phyloP scores from a whole-genome alignment of 2,329 filamentous ascomycete species.

The Colletotrichum gigasporum region DNA sequence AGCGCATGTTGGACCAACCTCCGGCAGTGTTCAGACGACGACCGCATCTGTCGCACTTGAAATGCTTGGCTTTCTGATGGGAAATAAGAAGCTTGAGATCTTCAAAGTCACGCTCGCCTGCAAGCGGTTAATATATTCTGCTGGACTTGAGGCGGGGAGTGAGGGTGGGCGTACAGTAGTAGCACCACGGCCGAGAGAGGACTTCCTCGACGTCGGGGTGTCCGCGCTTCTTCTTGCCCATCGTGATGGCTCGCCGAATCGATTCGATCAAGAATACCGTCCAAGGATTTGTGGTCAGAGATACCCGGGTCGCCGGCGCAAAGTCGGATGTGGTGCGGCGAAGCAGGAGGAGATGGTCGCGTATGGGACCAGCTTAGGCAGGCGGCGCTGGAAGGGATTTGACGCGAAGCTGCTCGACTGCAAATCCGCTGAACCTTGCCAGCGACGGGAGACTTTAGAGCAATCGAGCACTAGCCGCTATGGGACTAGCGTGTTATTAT shows the following conservation, averaged over 20 bases:
- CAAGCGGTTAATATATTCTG: slow-evolving; percentile 34
- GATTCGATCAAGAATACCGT: no score
- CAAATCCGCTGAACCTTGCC: slow-evolving; percentile 17
- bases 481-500: neutral
- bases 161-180: slow-evolving; percentile 76
- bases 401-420: slow-evolving; percentile 23
- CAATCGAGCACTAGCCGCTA: slow-evolving; percentile 12
- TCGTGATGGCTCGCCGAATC: slow-evolving; percentile 47
- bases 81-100: slow-evolving; percentile 96
- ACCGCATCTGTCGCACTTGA: slow-evolving; percentile 93
- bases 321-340: slow-evolving; percentile 13
- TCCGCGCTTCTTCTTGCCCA: slow-evolving; percentile 92
- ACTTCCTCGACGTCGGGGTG: slow-evolving; percentile 90
- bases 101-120: slow-evolving; percentile 94
- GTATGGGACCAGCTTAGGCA: neutral
- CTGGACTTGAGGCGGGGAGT: neutral
- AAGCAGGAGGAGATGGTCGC: slow-evolving; percentile 11
- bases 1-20: slow-evolving; percentile 64
- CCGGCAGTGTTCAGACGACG: slow-evolving; percentile 92
- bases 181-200: slow-evolving; percentile 91
- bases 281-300: no score
- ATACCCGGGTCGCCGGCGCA: neutral
- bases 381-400: slow-evolving; percentile 29
- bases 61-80: slow-evolving; percentile 99
- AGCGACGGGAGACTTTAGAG: neutral